Evolutionary conservation across 2,329 filamentous ascomycete genomes (phyloP).

Genomic region (Hirsutella thompsonii): DNA sequence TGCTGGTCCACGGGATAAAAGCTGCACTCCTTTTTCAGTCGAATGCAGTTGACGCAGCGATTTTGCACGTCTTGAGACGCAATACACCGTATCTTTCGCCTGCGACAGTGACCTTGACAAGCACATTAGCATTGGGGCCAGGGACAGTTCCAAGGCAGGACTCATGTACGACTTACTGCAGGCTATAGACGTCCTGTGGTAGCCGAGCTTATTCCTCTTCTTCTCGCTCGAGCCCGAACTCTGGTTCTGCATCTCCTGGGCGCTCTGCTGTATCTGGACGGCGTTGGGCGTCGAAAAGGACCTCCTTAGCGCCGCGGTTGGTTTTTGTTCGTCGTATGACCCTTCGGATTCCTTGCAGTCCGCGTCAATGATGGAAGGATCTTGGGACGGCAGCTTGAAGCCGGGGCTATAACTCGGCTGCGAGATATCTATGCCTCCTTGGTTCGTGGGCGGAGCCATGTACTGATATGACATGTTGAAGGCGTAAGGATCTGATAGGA

Average conservation of each 20-base stretch:
- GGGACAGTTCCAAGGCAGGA: neutral
- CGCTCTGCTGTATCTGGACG: slow-evolving; percentile 24
- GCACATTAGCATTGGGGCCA: neutral
- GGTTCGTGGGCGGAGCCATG: slow-evolving; percentile 26
- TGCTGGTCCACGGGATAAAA: slow-evolving; percentile 82
- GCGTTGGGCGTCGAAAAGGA: slow-evolving; percentile 37
- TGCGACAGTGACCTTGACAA: slow-evolving; percentile 67
- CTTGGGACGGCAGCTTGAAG: slow-evolving; percentile 15
- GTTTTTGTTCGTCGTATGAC: slow-evolving; percentile 21
- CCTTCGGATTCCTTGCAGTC: slow-evolving; percentile 19
- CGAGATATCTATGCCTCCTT: slow-evolving; percentile 27
- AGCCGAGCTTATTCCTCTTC: slow-evolving; percentile 80
- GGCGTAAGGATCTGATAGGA: neutral
- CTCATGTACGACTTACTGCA: slow-evolving; percentile 60
- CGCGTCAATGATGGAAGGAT: slow-evolving; percentile 15
- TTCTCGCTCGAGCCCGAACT: slow-evolving; percentile 32
- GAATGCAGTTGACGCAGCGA: slow-evolving; percentile 84
- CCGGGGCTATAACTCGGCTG: slow-evolving; percentile 21
- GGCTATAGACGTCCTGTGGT: slow-evolving; percentile 88
- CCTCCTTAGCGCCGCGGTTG: slow-evolving; percentile 28
- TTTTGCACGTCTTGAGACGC: slow-evolving; percentile 62
- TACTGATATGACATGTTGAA: slow-evolving; percentile 35
- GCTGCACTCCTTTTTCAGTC: slow-evolving; percentile 86
- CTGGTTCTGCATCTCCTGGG: slow-evolving; percentile 11
- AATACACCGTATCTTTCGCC: slow-evolving; percentile 87